Evolutionary conservation across 768 basidiomycete species (phyloP).

Genomic region (Kockovaella imperatae): DNA sequence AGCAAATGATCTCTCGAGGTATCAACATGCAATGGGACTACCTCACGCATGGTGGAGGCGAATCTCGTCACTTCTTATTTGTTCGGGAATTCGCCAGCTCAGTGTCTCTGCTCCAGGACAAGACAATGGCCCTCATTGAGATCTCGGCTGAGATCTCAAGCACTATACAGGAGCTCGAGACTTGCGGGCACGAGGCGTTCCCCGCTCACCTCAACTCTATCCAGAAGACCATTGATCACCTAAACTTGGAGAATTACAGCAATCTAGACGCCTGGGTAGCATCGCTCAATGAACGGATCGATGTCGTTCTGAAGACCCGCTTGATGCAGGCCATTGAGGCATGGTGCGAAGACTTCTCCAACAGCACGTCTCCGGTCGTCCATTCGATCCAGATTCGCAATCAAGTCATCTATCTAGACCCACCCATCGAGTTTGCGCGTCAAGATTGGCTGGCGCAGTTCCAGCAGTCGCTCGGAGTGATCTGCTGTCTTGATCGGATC

Average conservation of each 20-base stretch:
- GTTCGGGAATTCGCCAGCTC: conserved; percentile 92
- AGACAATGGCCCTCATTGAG: conserved; percentile 88
- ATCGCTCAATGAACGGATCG: conserved; percentile 67
- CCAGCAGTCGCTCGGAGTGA: conserved; percentile 77
- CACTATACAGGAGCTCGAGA: conserved; percentile 75
- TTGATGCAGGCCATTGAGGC: conserved; percentile 68
- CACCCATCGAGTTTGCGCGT: conserved; percentile 90
- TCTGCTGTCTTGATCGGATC: conserved; percentile 77
- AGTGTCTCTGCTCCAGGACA: conserved; percentile 90
- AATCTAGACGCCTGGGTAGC: conserved; percentile 89
- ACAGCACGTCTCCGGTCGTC: too few relatives aligned
- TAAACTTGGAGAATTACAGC: conserved; percentile 92
- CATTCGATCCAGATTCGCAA: conserved; percentile 98
- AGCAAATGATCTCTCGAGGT: conserved; percentile 79
- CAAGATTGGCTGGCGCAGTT: conserved; percentile 81
- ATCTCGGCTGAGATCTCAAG: conserved; percentile 76
- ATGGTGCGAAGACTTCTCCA: conserved; percentile 86
- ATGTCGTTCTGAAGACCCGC: conserved; percentile 66
- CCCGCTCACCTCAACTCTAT: conserved; percentile 65
- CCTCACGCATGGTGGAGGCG: conserved; percentile 80
- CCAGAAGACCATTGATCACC: conserved; percentile 81
- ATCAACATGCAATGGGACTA: conserved; percentile 96
- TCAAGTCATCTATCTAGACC: conserved; percentile 96
- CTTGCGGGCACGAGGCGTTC: conserved; percentile 76
- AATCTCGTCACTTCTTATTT: conserved; percentile 84